A percentile compares a stretch with the other conserved stretches of the same genome.
Evolutionary conservation across 495 filamentous ascomycete genomes (phyloP).

Genomic region (Pyrenula massariospora): DNA sequence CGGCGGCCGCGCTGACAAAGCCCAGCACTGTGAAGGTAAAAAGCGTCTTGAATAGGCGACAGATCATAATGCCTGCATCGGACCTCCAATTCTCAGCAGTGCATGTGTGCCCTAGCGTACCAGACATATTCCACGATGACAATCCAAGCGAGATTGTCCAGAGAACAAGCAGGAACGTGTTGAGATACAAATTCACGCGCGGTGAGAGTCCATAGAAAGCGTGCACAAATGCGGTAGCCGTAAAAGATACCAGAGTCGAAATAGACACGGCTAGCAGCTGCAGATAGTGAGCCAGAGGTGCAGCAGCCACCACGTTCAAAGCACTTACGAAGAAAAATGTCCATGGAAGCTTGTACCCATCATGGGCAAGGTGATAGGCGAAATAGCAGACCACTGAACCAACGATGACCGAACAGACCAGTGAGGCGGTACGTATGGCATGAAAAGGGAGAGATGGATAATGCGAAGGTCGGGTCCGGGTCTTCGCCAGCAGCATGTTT

Average conservation of each 20-base stretch:
- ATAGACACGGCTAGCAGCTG: slow-evolving; percentile 45
- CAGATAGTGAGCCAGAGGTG: background rate
- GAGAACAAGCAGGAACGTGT: slow-evolving; percentile 36
- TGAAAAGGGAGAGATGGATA: slow-evolving; percentile 52
- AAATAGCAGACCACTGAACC: slow-evolving; percentile 49
- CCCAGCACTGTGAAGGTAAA: slow-evolving; percentile 49
- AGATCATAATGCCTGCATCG: slow-evolving; percentile 46
- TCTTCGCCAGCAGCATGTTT: background rate
- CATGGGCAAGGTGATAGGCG: slow-evolving; percentile 42
- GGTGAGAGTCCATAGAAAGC: slow-evolving; percentile 45
- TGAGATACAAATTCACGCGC: slow-evolving; percentile 39
- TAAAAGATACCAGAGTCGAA: slow-evolving; percentile 39
- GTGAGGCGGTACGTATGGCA: slow-evolving; percentile 32
- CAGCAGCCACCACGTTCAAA: background rate
- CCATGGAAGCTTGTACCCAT: slow-evolving; percentile 45
- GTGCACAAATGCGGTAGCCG: slow-evolving; percentile 43
- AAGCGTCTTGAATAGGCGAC: slow-evolving; percentile 53
- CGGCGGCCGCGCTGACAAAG: slow-evolving; percentile 9
- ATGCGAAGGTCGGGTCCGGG: slow-evolving; percentile 34
- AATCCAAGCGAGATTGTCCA: slow-evolving; percentile 48
- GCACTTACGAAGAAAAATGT: slow-evolving; percentile 50
- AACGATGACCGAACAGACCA: slow-evolving; percentile 45
- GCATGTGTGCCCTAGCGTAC: slow-evolving; percentile 48
- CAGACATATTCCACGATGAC: slow-evolving; percentile 42
- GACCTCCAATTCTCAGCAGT: slow-evolving; percentile 40